Evolutionary conservation across 257 asterid species (phyloP).

Genomic region (Datura wrightii): DNA sequence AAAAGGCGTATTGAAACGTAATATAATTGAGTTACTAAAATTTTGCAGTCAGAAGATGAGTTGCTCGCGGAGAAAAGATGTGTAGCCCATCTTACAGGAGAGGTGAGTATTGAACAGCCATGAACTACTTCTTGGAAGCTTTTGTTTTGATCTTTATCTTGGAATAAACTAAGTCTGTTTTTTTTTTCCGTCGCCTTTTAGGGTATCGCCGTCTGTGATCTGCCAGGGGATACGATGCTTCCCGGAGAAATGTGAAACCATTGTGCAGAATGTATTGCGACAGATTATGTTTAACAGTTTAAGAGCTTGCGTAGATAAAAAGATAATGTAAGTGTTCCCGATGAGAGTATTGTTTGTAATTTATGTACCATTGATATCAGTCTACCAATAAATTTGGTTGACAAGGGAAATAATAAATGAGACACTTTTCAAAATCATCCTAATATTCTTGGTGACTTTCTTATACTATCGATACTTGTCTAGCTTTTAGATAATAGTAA

Average conservation of each 20-base stretch:
- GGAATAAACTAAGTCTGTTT: neutral
- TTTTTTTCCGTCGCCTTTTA: slow-evolving; percentile 1
- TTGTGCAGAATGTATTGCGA: neutral
- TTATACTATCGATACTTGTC: too few relatives aligned
- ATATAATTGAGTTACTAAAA: neutral
- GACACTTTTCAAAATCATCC: neutral
- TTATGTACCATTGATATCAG: slow-evolving; percentile 4
- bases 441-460: neutral
- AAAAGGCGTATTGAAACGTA: neutral
- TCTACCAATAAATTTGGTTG: slow-evolving; percentile 41
- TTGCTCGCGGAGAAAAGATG: slow-evolving; percentile 95
- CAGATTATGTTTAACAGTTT: neutral
- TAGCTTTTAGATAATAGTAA: too few relatives aligned
- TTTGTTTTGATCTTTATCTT: neutral
- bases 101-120: slow-evolving; percentile 49
- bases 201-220: slow-evolving; percentile 96
- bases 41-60: slow-evolving; percentile 90
- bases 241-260: slow-evolving; percentile 84
- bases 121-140: neutral
- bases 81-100: slow-evolving; percentile 98
- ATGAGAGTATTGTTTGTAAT: slow-evolving; percentile 7
- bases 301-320: slow-evolving; percentile 23
- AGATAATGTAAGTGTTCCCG: neutral
- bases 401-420: neutral
- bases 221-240: slow-evolving; percentile 97